Evolutionary conservation across 371 early-diverging fungal genomes (phyloP), one percentile per base, ranked within the genome.

Genomic region (Rhizopus stolonifer): DNA sequence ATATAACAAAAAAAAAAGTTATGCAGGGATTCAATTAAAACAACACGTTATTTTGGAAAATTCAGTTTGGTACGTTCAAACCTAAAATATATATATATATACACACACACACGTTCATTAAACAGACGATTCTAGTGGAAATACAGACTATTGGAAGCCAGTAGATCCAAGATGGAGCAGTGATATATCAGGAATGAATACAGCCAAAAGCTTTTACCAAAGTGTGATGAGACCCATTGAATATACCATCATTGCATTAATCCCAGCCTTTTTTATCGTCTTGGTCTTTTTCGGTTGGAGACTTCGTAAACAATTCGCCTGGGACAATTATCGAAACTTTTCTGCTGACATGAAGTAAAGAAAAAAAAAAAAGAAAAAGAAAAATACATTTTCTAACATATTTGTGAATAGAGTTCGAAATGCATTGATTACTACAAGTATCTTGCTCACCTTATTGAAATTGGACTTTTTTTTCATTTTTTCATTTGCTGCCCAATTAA

Each of bases 281-380:
- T 46, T 78, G 32, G 59, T 66, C 11, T 72, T 46, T 32, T 64
- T 72, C 45, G 71, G 64, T 8, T 78, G 70, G 70, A 54, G 67
- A 32, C 42, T 78, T 15, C 72, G 74, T 22, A 78, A 74, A 42
- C 66, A 68, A 22, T 78, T 78, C 53, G 79, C 79, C 40, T 78
- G 79, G 78, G 79, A 78, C 45, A 78, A 78, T 31, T 78, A 78
- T 46, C 60, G 75, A 33, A 69, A 61, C 40, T 78, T 78, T 38
- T 74, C 79, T 22, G 79, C 79, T 22, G 79, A 78, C 53, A 61
- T 74, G 44, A 61, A 65, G 77, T 76, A 72, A 54, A n/a, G n/a
- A n/a, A n/a, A n/a, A n/a, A n/a, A n/a, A n/a, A n/a, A n/a, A n/a
- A n/a, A n/a, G n/a, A n/a, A n/a, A n/a, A n/a, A n/a, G n/a, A n/a